Conservation (phyloP, 2,329 filamentous ascomycete genomes). For the Stagonosporopsis cucurbitacearum region DNA sequence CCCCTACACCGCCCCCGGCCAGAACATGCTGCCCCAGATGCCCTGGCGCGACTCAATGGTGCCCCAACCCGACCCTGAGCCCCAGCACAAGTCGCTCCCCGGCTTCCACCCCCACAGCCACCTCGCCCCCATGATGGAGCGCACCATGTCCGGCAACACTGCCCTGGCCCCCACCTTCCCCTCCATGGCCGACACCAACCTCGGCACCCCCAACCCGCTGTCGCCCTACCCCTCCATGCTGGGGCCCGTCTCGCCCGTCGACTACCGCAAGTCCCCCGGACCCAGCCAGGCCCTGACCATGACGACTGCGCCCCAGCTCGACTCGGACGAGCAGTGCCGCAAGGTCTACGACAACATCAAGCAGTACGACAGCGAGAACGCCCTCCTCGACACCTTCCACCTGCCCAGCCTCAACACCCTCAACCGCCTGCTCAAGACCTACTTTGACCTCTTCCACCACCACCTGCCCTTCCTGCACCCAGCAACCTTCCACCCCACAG, state of each 20-base stretch:
- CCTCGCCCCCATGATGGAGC: conserved; percentile 72
- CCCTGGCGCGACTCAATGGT: conserved; percentile 94
- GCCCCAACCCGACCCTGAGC: conserved; percentile 75
- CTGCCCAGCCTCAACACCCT: conserved; percentile 80
- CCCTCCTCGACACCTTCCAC: conserved; percentile 87
- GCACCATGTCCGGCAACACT: conserved; percentile 64
- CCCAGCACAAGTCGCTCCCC: conserved; percentile 68
- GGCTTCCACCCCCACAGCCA: conserved; percentile 67
- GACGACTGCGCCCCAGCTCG: conserved; percentile 78
- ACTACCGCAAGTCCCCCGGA: conserved; percentile 74
- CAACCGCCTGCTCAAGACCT: conserved; percentile 92
- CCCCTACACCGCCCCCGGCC: conserved; percentile 70
- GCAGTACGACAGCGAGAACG: conserved; percentile 77
- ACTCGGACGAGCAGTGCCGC: conserved; percentile 83
- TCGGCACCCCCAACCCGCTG: conserved; percentile 74
- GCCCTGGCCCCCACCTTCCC: conserved; percentile 70
- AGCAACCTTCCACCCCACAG: conserved; percentile 82
- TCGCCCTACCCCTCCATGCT: conserved; percentile 75
- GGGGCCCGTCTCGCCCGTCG: conserved; percentile 70
- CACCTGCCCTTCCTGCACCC: conserved; percentile 96
- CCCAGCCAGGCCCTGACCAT: conserved; percentile 69
- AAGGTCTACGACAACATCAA: conserved; percentile 87
- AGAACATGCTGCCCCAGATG: conserved; percentile 83
- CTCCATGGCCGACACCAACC: conserved; percentile 73
- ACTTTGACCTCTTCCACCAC: conserved; percentile 97